Evolutionary conservation across 2,329 filamentous ascomycete genomes (phyloP).

Genomic region (Fusarium sp.): DNA sequence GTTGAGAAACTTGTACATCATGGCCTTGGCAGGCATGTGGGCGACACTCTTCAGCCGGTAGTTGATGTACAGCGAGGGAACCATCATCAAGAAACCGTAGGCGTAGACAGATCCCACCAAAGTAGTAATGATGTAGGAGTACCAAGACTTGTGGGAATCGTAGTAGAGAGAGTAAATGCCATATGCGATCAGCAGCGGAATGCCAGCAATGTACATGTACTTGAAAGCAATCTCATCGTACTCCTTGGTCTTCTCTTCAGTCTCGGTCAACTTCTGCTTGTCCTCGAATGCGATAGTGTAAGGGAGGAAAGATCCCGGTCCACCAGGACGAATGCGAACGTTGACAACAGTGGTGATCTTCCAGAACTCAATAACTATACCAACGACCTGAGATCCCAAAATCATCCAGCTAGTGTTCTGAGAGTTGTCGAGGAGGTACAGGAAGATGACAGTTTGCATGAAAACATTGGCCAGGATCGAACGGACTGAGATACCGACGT

Average conservation of each 20-base stretch:
- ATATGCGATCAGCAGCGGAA: slow-evolving; percentile 89
- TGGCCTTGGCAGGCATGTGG: slow-evolving; percentile 95
- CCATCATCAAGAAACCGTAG: slow-evolving; percentile 99
- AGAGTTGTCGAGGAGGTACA: slow-evolving; percentile 97
- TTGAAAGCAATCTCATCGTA: slow-evolving; percentile 98
- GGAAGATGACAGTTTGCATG: slow-evolving; percentile 95
- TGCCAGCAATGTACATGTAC: slow-evolving; percentile 92
- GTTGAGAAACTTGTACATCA: slow-evolving; percentile 99
- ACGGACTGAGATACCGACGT: slow-evolving; percentile 93
- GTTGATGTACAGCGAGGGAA: slow-evolving; percentile 97
- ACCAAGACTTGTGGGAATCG: slow-evolving; percentile 97
- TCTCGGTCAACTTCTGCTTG: slow-evolving; percentile 94
- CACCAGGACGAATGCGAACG: slow-evolving; percentile 78
- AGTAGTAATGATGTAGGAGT: slow-evolving; percentile 93
- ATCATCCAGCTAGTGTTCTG: slow-evolving; percentile 99
- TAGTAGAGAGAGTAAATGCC: slow-evolving; percentile 92
- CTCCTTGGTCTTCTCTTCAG: slow-evolving; percentile 97
- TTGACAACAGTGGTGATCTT: slow-evolving; percentile 97
- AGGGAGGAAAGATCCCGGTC: slow-evolving; percentile 76
- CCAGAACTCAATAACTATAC: slow-evolving; percentile 78
- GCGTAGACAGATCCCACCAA: slow-evolving; percentile 96
- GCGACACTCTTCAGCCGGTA: slow-evolving; percentile 95
- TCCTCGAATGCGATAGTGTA: slow-evolving; percentile 90
- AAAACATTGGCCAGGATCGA: slow-evolving; percentile 97
- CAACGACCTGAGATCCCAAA: slow-evolving; percentile 88